These are phyloP conservation scores for Prunus dulcis DNA, from an alignment of 306 rosid genomes.

Conservation along the genomic window DNA sequence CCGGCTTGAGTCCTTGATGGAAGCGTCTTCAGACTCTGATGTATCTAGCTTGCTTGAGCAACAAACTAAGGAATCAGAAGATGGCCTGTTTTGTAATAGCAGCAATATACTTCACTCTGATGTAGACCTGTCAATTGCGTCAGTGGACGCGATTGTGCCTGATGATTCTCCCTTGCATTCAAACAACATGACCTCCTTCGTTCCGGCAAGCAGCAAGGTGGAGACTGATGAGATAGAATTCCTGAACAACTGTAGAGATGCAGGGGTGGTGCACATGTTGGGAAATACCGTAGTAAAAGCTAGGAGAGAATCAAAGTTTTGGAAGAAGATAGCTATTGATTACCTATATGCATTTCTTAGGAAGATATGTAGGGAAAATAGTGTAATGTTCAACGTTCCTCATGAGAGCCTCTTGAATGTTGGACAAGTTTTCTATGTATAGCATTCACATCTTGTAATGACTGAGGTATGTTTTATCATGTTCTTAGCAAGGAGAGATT, in stretches of 20 bases:
- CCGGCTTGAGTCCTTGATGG: constrained; percentile 84
- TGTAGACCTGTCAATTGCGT: constrained; percentile 45
- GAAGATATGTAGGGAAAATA: constrained; percentile 86
- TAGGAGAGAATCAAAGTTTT: constrained; percentile 69
- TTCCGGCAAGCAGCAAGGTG: constrained; percentile 43
- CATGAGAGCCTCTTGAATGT: constrained; percentile 95
- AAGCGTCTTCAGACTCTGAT: constrained; percentile 88
- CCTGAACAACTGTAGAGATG: constrained; percentile 75
- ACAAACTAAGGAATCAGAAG: constrained; percentile 40
- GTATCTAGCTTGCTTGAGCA: constrained; percentile 63
- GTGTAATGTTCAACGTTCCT: constrained; percentile 91
- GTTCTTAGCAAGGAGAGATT: too few relatives aligned
- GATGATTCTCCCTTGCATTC: constrained; percentile 45
- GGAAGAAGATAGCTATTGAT: constrained; percentile 86
- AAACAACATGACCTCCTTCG: constrained; percentile 33
- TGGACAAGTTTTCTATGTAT: constrained; percentile 91
- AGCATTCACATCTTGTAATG: constrained; percentile 7
- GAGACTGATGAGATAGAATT: constrained; percentile 76
- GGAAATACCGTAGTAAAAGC: constrained; percentile 87
- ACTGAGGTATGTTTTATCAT: background rate
- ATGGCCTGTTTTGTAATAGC: constrained; percentile 30
- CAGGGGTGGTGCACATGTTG: constrained; percentile 94
- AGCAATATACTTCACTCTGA: constrained; percentile 34
- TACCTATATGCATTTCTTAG: constrained; percentile 86
- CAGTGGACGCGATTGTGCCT: constrained; percentile 67